Evolutionary conservation across 371 early-diverging fungal genomes (phyloP), one percentile per base, ranked within the genome.

Genomic region (Encephalitozoon intestinalis): DNA sequence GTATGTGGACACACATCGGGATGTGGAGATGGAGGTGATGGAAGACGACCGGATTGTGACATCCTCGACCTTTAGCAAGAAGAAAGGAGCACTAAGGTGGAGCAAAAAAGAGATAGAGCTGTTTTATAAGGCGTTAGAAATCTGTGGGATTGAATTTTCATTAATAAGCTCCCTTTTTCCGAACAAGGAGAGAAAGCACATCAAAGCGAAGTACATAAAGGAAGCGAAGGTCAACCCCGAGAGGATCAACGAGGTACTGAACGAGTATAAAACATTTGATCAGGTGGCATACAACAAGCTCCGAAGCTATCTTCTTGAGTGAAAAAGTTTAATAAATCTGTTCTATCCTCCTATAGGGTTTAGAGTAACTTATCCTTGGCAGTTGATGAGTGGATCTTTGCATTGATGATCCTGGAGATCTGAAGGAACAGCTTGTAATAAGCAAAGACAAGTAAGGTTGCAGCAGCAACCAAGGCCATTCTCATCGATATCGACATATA

Each of bases 121-220:
- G 12, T 85, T 83, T 70, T 85, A 76, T 63, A 68, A 80, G 49
- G 79, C 79, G 21, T 44, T 85, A 15, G 68, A 67, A 46, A 44
- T 81, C 23, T 83, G 83, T 52, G 85, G 85, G 4, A 66, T 69
- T 21, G 85, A 85, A 12, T 85, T 85, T 78, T 71, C 81, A 63
- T 41, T 85, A 21, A 75, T 85, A 9, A 70, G 67, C 31, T 63
- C 70, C 21, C n/a, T 83, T 6, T 83, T 83, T 63, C 64, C 63
- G 9, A 66, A 80, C 25, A 83, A 82, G 66, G 77, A 71, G 7
- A 75, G 85, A 67, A 79, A 76, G 28, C 73, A 79, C 40, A 52
- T 83, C 6, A 79, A 78, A 65, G 72, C 76, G 21, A 85, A 85
- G 65, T 85, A 79, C 58, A 67, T 52, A 31, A 78, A 67, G 18